These are phyloP conservation scores for Tolypocladium guangdongense DNA, from an alignment of 2,329 filamentous ascomycete species.

Conservation along the genomic window DNA sequence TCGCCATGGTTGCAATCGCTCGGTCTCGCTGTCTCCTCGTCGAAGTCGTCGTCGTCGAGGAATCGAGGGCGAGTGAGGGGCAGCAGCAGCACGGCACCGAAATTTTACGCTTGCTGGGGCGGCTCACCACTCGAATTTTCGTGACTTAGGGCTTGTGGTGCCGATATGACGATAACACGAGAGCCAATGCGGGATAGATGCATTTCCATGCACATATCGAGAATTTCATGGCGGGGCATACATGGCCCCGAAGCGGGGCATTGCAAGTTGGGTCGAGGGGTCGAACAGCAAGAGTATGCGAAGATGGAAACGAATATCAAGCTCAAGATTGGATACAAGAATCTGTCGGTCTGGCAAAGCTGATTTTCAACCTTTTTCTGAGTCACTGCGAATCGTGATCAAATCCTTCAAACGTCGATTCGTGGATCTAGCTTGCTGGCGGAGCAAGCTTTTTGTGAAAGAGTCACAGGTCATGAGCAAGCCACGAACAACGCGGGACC, in stretches of 20 bases:
- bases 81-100: slow-evolving; percentile 15
- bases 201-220: slow-evolving; percentile 17
- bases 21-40: slow-evolving; percentile 13
- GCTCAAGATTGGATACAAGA: neutral
- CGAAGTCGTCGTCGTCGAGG: slow-evolving; percentile 15
- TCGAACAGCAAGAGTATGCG: neutral
- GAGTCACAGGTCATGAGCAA: slow-evolving; percentile 5
- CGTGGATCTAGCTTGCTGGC: neutral
- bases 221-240: slow-evolving; percentile 8
- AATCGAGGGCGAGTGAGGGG: slow-evolving; percentile 13
- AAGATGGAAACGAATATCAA: neutral
- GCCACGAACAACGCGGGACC: slow-evolving; percentile 3
- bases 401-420: neutral
- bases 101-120: slow-evolving; percentile 24
- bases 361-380: neutral
- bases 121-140: slow-evolving; percentile 19
- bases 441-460: neutral
- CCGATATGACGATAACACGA: slow-evolving; percentile 14
- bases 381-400: neutral
- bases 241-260: slow-evolving; percentile 16
- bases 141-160: slow-evolving; percentile 30
- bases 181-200: slow-evolving; percentile 12
- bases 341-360: neutral
- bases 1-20: slow-evolving; percentile 39
- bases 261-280: neutral